phyloP scores from a whole-genome alignment of 495 filamentous ascomycete species.

The Aspergillus steynii region DNA sequence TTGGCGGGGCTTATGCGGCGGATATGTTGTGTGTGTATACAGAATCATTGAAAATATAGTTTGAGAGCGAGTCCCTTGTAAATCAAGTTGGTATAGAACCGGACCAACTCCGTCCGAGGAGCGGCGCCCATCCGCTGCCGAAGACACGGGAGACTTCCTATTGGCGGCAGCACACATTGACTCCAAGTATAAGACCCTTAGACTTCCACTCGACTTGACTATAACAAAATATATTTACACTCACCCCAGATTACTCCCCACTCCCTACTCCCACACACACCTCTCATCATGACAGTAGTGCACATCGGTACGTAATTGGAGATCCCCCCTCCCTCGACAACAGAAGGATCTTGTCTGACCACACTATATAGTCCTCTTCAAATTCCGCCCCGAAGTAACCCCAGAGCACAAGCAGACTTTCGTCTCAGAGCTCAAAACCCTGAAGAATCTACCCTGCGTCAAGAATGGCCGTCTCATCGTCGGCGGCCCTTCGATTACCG shows the following conservation, averaged over 20 bases:
- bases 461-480: slow-evolving; percentile 43
- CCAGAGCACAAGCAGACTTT: slow-evolving; percentile 37
- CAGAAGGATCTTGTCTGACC: not conserved
- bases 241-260: not conserved
- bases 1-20: no score
- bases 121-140: not conserved
- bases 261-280: not conserved
- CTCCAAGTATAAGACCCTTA: no score
- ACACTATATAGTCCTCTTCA: slow-evolving; percentile 41
- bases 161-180: no score
- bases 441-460: slow-evolving; percentile 43
- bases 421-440: slow-evolving; percentile 40
- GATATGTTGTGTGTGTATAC: no score
- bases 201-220: no score
- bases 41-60: no score
- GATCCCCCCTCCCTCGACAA: not conserved
- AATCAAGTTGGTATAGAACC: no score
- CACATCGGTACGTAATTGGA: slow-evolving; percentile 31
- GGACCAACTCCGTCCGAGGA: not conserved
- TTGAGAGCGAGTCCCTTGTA: no score
- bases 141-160: no score
- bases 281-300: slow-evolving; percentile 33
- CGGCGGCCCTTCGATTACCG: slow-evolving; percentile 46
- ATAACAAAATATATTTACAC: no score
- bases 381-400: slow-evolving; percentile 38